Evolutionary conservation across 805 yeast species (phyloP), one percentile per base, ranked within the genome.

Genomic region (Isabelozyma pseudorhagii): DNA sequence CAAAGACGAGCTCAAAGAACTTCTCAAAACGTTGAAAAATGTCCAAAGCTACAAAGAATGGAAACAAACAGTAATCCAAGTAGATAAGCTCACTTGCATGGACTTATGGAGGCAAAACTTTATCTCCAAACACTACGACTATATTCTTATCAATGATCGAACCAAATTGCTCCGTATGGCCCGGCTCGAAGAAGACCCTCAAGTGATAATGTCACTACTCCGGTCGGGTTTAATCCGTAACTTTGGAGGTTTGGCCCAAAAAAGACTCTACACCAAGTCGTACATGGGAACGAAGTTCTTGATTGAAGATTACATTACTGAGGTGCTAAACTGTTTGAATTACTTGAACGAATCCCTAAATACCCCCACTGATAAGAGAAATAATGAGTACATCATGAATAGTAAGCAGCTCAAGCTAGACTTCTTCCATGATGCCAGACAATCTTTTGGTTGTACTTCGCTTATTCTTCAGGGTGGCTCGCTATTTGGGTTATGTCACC

Each of bases 391-490:
- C 48, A 63, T 74, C 38, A 70, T 73, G 71, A 74, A 77, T 54
- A 71, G 77, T 49, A 74, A 75, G 49, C 93, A 80, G 69, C 71
- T 75, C 64, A 87, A 80, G 59, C 75, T 80, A 54, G 91, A 81
- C 67, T 89, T 88, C 66, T 91, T 86, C 70, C 94, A 84, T 63
- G 97, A 85, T 69, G 89, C 89, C 14, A 80, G 89, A 58, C 91
- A 90, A 63, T 84, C 96, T 0, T 81, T 87, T 64, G 99, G 99
- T 0, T 81, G 89, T 44, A 90, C 98, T 0, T 97, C 97, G 0
- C 73, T 94, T 49, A 81, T 93, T 38, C 72, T 94, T 25, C 97
- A 94, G 67, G 99, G 99, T 28, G 98, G 99, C 2, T 87, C 97
- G 0, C 70, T 94, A 18, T 94, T 93, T 70, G 98, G 99, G 0